phyloP scores from a whole-genome alignment of 1,284 basidiomycete species.

The Mixia osmundae region DNA sequence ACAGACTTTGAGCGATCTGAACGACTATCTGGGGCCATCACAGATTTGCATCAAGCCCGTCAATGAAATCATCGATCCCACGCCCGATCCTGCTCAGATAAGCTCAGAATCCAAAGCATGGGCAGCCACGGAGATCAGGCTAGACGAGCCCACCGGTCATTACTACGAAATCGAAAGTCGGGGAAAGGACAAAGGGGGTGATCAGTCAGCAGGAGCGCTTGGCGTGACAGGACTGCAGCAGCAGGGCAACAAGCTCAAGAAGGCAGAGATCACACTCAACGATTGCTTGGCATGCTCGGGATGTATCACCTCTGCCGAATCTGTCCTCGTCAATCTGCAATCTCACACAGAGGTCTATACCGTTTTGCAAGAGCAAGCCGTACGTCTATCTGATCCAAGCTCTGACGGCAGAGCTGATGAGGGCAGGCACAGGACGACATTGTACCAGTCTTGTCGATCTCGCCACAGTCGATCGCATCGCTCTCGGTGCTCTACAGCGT shows the following conservation, averaged over 20 bases:
- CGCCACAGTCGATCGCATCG: conserved; percentile 79
- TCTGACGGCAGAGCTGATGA: background rate
- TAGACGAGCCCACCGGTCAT: conserved; percentile 12
- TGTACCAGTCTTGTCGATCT: conserved; percentile 56
- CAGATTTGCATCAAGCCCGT: conserved; percentile 98
- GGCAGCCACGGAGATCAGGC: conserved; percentile 15
- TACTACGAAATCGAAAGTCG: conserved; percentile 14
- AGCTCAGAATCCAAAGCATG: background rate
- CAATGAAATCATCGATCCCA: conserved; percentile 18
- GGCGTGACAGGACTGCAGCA: too few species aligned
- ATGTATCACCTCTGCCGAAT: conserved; percentile 95
- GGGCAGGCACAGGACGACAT: conserved; percentile 24
- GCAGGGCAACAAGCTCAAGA: conserved; percentile 25
- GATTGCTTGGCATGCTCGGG: conserved; percentile 61
- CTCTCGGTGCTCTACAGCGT: conserved; percentile 36
- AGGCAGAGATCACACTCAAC: conserved; percentile 83
- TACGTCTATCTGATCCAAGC: conserved; percentile 22
- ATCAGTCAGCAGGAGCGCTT: too few species aligned
- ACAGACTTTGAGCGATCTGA: conserved; percentile 75
- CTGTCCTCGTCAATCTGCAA: conserved; percentile 87
- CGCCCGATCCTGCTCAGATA: conserved; percentile 21
- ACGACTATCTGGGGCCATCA: conserved; percentile 92
- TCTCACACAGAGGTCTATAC: conserved; percentile 74
- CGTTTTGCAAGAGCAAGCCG: conserved; percentile 30
- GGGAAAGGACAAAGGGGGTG: too few species aligned